Percentiles rank a stretch among this genome's conserved stretches.
These are phyloP conservation scores for Aspergillus steynii DNA, from an alignment of 495 filamentous ascomycete genomes.

Conservation along the genomic window DNA sequence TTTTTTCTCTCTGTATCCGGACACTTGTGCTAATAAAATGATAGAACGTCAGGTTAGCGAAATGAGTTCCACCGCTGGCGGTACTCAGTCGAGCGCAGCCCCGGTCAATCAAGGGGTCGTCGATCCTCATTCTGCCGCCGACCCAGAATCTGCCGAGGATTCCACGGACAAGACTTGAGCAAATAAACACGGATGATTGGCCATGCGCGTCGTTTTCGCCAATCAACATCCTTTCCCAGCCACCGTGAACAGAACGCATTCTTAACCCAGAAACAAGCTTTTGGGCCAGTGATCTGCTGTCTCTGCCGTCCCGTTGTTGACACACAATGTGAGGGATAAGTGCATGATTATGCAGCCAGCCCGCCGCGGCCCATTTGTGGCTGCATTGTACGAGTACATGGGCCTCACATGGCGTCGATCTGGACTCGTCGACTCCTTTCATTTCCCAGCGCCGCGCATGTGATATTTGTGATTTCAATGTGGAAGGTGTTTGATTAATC, in stretches of 20 bases:
- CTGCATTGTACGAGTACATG: not conserved
- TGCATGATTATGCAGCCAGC: not conserved
- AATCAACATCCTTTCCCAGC: not conserved
- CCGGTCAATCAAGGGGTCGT: constrained; percentile 21
- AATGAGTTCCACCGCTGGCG: constrained; percentile 23
- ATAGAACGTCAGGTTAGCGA: constrained; percentile 41
- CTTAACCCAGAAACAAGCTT: not conserved
- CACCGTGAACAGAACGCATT: not conserved
- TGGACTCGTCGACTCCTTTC: not conserved
- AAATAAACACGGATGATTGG: not conserved
- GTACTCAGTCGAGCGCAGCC: constrained; percentile 13
- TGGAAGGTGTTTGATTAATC: not conserved
- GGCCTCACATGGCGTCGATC: not conserved
- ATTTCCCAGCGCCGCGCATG: not conserved
- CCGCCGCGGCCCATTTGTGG: not conserved
- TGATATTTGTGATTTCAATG: not conserved
- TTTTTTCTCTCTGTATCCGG: constrained; percentile 8
- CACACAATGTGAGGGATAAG: not conserved
- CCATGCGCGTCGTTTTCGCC: not conserved
- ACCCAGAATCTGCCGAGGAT: constrained; percentile 24
- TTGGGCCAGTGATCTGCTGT: too few relatives aligned
- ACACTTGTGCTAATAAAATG: not conserved
- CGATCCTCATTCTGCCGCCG: constrained; percentile 20
- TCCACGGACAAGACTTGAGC: constrained; percentile 27
- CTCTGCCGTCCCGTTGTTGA: not conserved